Evolutionary conservation across 2,329 filamentous ascomycete species (phyloP).

Genomic region (Sordariomycetes sp.): DNA sequence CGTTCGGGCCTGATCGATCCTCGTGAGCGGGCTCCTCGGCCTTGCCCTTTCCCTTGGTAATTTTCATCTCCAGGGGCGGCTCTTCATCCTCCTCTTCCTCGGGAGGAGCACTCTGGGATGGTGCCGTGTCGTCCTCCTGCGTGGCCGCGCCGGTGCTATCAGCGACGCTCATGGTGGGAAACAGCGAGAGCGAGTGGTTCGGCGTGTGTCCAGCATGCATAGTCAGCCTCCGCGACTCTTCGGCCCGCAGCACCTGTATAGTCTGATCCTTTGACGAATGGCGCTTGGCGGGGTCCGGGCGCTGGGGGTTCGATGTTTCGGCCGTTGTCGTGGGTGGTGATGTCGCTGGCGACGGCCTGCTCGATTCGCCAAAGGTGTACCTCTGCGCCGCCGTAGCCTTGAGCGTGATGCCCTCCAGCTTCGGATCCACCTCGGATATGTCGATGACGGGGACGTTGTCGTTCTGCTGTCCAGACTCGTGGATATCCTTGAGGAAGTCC

Average conservation of each 20-base stretch:
- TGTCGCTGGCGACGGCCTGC: slow-evolving; percentile 17
- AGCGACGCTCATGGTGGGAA: slow-evolving; percentile 34
- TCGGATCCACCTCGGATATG: slow-evolving; percentile 47
- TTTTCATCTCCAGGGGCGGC: background rate
- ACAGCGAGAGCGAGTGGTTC: slow-evolving; percentile 46
- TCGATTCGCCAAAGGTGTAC: slow-evolving; percentile 36
- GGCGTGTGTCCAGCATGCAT: slow-evolving; percentile 58
- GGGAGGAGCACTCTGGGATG: slow-evolving; percentile 10
- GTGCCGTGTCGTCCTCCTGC: slow-evolving; percentile 18
- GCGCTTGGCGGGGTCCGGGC: slow-evolving; percentile 12
- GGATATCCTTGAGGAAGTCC: slow-evolving; percentile 25
- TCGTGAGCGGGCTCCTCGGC: background rate
- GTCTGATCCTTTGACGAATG: slow-evolving; percentile 30
- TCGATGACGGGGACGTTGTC: slow-evolving; percentile 40
- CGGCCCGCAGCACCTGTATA: slow-evolving; percentile 34
- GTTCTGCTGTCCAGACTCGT: slow-evolving; percentile 15
- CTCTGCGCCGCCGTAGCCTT: slow-evolving; percentile 43
- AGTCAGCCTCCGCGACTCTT: slow-evolving; percentile 41
- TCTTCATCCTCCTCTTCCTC: background rate
- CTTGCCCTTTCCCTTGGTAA: background rate
- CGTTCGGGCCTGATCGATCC: slow-evolving; percentile 3
- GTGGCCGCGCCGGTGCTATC: slow-evolving; percentile 16
- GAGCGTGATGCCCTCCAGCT: slow-evolving; percentile 50
- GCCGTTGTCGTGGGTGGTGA: slow-evolving; percentile 15
- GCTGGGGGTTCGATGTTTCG: slow-evolving; percentile 4